A percentile compares a stretch with the other conserved stretches of the same genome.
Evolutionary conservation across 2,329 filamentous ascomycete species (phyloP).

Genomic region (Graphilbum ipis-grandicollis): DNA sequence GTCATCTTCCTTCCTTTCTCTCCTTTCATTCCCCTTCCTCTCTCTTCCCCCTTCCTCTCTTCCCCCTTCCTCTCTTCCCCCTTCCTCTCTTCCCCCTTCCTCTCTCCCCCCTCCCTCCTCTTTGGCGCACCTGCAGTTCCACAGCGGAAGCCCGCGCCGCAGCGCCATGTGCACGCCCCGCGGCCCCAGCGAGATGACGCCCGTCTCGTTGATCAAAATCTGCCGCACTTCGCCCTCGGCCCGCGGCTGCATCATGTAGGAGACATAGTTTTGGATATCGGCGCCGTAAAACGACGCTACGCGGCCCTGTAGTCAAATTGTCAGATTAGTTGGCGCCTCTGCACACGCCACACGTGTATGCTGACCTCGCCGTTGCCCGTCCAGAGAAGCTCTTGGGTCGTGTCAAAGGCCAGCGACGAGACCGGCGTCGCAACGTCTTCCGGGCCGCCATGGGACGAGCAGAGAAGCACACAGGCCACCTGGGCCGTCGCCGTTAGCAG

Average conservation of each 20-base stretch:
- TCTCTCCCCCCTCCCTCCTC: too few relatives aligned
- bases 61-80: not conserved
- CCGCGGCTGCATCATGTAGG: constrained; percentile 61
- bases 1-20: too few relatives aligned
- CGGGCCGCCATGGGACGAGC: constrained; percentile 53
- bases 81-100: too few relatives aligned
- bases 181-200: constrained; percentile 69
- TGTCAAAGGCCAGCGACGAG: constrained; percentile 77
- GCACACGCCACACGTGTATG: too few relatives aligned
- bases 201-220: constrained; percentile 79
- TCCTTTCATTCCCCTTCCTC: too few relatives aligned
- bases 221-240: constrained; percentile 70
- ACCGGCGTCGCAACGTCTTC: constrained; percentile 50
- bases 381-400: constrained; percentile 80
- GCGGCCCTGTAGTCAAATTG: constrained; percentile 43
- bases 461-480: constrained; percentile 64
- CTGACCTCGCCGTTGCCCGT: constrained; percentile 28
- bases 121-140: constrained; percentile 58
- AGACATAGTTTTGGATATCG: constrained; percentile 78
- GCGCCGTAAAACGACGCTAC: constrained; percentile 76
- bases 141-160: constrained; percentile 66
- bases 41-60: too few relatives aligned
- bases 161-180: constrained; percentile 79
- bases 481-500: constrained; percentile 33
- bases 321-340: too few relatives aligned